Base-by-base conservation (phyloP, 73 alveolate genomes). In the Paramecium sonneborni region DNA sequence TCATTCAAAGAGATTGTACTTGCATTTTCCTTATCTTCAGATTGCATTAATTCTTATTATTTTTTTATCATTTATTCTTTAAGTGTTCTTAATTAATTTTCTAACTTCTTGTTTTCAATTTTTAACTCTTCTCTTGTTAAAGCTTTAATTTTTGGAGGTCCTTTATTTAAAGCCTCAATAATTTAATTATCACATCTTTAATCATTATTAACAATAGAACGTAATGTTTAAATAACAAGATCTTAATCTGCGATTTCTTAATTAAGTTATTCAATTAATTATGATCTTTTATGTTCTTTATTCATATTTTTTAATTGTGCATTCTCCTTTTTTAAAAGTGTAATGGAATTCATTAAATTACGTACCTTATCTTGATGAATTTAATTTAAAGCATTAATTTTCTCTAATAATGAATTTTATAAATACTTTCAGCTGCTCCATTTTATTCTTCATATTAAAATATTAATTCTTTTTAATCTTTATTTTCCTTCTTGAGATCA, bases 101-200 rank as follows among this genome's bases (percentile, higher is more conserved):
- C 79, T 28, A 88, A 79, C 57, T 88, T 85, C 52, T 93, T 95
- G 24, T 89, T 91, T 41, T 95, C 96, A 92, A 95, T 95, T 74
- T 94, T 95, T 5, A 93, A 44, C 48, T 95, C 96, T 89, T 93
- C 98, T 76, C 96, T 93, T 24, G 96, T 57, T 6, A 93, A 92
- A 20, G 89, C 96, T 62, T 96, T 93, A 32, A 92, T 85, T 52
- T 93, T 62, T 30, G 91, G 86, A 30, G 96, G 96, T 37, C 96
- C 96, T 69, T 93, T 93, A 10, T 57, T 85, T 57, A 94, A 38
- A 26, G 92, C 94, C 23, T 92, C 82, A 44, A 85, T 91, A 1
- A 94, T 94, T 1, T 93, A 94, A 46, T 86, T 48, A 57, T 92
- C 93, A 74, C 95, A 94, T 57, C 62, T 26, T 68, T 92, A 92